A percentile compares a stretch with the other conserved stretches of the same genome.
Conservation (phyloP, 257 asterid species). For the Nicotiana tabacum region DNA sequence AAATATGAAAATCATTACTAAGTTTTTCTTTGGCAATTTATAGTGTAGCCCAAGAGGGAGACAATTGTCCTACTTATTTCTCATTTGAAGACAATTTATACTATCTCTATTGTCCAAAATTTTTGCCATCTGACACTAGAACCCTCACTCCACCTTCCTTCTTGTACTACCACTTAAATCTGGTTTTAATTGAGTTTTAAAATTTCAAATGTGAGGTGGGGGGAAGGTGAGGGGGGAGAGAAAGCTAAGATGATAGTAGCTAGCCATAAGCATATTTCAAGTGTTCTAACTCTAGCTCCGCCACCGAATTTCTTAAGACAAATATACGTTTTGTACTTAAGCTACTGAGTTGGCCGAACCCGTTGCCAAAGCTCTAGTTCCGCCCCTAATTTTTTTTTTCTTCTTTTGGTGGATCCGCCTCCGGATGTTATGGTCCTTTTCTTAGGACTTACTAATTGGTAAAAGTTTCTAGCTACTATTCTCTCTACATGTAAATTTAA, state of each 20-base stretch:
- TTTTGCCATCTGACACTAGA: background rate
- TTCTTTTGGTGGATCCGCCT: too few species aligned
- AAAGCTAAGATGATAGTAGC: background rate
- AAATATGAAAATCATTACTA: background rate
- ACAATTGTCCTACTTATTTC: conserved; percentile 10
- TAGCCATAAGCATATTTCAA: background rate
- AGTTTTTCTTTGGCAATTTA: background rate
- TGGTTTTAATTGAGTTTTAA: background rate
- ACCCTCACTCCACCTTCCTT: conserved; percentile 6
- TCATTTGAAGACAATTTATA: background rate
- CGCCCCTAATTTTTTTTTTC: too few species aligned
- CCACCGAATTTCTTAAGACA: too few species aligned
- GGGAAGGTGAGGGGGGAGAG: background rate
- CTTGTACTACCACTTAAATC: background rate
- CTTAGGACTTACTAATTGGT: background rate
- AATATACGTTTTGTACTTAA: too few species aligned
- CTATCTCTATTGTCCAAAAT: background rate
- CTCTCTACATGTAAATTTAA: background rate
- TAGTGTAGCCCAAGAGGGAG: conserved; percentile 7
- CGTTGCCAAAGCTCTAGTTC: too few species aligned
- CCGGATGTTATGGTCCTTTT: too few species aligned
- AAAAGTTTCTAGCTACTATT: background rate
- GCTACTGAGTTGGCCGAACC: too few species aligned
- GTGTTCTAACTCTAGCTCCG: background rate
- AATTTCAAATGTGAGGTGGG: background rate